Evolutionary conservation across 225 moss, liverwort and hornwort species (phyloP), one percentile per base, ranked within the genome.

Genomic region (Lunularia cruciata): DNA sequence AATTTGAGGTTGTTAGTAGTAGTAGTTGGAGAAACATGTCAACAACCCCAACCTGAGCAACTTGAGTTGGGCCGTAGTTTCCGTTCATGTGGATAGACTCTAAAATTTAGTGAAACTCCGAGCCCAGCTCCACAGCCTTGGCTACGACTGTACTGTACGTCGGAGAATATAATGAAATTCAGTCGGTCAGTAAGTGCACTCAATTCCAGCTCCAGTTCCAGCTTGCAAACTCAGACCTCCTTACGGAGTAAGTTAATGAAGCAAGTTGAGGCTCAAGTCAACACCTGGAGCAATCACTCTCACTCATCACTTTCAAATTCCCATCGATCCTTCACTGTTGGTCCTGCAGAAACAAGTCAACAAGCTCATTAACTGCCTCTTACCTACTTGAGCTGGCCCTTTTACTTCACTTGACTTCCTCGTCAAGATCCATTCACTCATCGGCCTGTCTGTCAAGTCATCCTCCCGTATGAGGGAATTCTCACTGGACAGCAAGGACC

Each of bases 281-380:
- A 43, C 43, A 43, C 12, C 43, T 16, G 11, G 12, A 0, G 3
- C 43, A 6, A 43, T 43, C 43, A 43, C 43, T 43, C 43, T 11
- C 43, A 43, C 43, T 43, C 16, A 11, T 11, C 43, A 43, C 43
- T 43, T 43, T 43, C 11, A 30, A 30, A 13, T 31, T 56, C 55
- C n/a, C n/a, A n/a, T n/a, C n/a, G n/a, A n/a, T n/a, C n/a, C 30
- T 13, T 56, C 9, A 56, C 11, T 56, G 30, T 31, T 56, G 2
- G 20, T 51, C 3, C 55, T 56, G 28, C 55, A 56, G 28, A 31
- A 28, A 56, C 30, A 56, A 56, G 55, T 56, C 30, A 56, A 56
- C 55, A 56, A 30, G 55, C 3, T 56, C 55, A 31, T 30, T 31
- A 56, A 56, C 55, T 56, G 55, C 55, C 3, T 1, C 55, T 13